Evolutionary conservation across 768 basidiomycete species (phyloP), one percentile per base, ranked within the genome.

Genomic region (Tylopilus vinaceipallidus): DNA sequence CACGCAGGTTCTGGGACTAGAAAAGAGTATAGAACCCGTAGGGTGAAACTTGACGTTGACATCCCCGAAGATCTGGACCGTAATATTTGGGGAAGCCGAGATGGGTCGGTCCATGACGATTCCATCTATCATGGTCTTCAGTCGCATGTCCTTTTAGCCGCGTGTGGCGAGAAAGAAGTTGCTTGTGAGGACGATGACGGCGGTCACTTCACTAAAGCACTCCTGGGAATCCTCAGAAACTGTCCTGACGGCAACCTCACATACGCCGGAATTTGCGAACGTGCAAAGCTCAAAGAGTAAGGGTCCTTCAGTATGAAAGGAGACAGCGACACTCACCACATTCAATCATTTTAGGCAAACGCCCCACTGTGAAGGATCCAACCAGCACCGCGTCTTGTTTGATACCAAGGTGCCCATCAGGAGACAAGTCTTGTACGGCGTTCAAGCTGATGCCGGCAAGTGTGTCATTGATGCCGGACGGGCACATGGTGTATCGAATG

Each of bases 121-220:
- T 66, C 68, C 32, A 41, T 53, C 0, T 57, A 64, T 33, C 58
- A 60, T 38, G 66, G 63, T 29, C 60, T 67, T 29, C 60, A 55
- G 2, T 74, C 73, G 0, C 73, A 75, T 50, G 64, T 77, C 22
- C 64, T 77, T 3, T 57, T 75, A 12, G 74, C 75, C 3, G 74
- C 75, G 1, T 77, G 75, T 47, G 64, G 71, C 3, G 55, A 64
- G 4, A 58, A 66, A 2, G 66, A 75, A 40, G 30, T 51, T 0
- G 74, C 75, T 2, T 48, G 45, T 11, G 67, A 69, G 44, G 6
- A 38, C n/a, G 27, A 50, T 2, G 54, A 52, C 0, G 53, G 44
- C 1, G 68, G 67, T 5, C 50, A 39, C 10, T 69, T 69, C 47
- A 69, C 66, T 0, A 41, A 27, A 3, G 57, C 52, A 9, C 55